phyloP scores from a whole-genome alignment of 495 filamentous ascomycete species.

The Penicillium mononematosum region DNA sequence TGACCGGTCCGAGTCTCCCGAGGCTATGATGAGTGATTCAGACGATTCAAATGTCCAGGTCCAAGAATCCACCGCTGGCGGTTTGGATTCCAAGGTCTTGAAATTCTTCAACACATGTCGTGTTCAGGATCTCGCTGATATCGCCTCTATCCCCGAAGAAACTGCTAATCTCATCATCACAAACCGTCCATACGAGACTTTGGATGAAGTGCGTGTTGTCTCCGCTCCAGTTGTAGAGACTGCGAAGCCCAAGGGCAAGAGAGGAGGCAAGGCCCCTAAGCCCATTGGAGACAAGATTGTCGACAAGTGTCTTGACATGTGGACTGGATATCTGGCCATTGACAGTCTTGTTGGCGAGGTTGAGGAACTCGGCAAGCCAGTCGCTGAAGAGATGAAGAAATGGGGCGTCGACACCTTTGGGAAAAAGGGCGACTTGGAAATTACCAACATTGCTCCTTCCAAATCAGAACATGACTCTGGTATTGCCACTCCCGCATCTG shows the following conservation, averaged over 20 bases:
- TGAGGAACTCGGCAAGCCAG: constrained; percentile 63
- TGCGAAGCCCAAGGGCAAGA: constrained; percentile 45
- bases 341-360: constrained; percentile 75
- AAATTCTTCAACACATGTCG: constrained; percentile 81
- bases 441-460: constrained; percentile 56
- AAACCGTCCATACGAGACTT: constrained; percentile 63
- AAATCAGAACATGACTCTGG: constrained; percentile 61
- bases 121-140: constrained; percentile 68
- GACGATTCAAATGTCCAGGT: constrained; percentile 58
- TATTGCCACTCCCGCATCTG: constrained; percentile 65
- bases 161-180: constrained; percentile 63
- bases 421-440: constrained; percentile 63
- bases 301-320: constrained; percentile 69
- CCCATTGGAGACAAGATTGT: constrained; percentile 70
- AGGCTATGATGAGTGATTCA: constrained; percentile 44
- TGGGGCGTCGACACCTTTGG: constrained; percentile 81
- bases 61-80: constrained; percentile 36
- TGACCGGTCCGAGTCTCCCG: constrained; percentile 36
- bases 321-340: constrained; percentile 71
- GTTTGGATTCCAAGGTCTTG: constrained; percentile 60
- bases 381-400: constrained; percentile 66
- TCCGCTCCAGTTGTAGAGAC: constrained; percentile 44
- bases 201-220: constrained; percentile 64
- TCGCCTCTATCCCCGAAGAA: constrained; percentile 67
- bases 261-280: constrained; percentile 49